A percentile compares a stretch with the other conserved stretches of the same genome.
Conservation (phyloP, 306 rosid species). For the Cucurbita moschata region DNA sequence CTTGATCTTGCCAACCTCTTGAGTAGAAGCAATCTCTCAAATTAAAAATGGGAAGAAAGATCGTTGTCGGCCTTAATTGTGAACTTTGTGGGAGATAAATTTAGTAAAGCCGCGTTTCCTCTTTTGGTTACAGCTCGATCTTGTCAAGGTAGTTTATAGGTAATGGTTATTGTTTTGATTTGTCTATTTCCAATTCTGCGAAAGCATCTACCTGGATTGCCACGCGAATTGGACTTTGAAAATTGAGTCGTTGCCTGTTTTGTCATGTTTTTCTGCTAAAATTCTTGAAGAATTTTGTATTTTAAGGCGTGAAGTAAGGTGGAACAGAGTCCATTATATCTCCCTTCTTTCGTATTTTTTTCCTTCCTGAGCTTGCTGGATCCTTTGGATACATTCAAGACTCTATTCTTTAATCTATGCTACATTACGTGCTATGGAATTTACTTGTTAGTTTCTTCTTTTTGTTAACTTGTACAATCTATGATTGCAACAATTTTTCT, state of each 20-base stretch:
- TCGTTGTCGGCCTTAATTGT: not conserved
- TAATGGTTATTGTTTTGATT: not conserved
- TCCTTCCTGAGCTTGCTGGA: not conserved
- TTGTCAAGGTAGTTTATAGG: not conserved
- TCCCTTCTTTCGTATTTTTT: not conserved
- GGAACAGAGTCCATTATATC: not conserved
- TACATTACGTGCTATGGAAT: not conserved
- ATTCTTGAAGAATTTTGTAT: not conserved
- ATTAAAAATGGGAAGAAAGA: not conserved
- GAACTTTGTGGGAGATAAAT: slow-evolving; percentile 8
- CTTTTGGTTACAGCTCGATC: slow-evolving; percentile 11
- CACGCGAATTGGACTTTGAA: not conserved
- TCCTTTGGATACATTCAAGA: not conserved
- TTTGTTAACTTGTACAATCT: not conserved
- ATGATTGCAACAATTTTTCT: not conserved
- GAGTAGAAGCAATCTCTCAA: slow-evolving; percentile 4
- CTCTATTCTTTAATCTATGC: not conserved
- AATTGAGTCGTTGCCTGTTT: not conserved
- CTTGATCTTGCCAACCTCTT: not conserved
- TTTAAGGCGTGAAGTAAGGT: not conserved
- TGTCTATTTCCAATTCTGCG: slow-evolving; percentile 22
- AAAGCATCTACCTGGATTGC: slow-evolving; percentile 10
- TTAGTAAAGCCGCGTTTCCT: slow-evolving; percentile 18
- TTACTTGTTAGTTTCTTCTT: not conserved
- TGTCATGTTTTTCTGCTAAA: not conserved